A percentile compares a stretch with the other conserved stretches of the same genome.
Evolutionary conservation across 2,329 filamentous ascomycete species (phyloP).

Genomic region (Helminthosporium solani): DNA sequence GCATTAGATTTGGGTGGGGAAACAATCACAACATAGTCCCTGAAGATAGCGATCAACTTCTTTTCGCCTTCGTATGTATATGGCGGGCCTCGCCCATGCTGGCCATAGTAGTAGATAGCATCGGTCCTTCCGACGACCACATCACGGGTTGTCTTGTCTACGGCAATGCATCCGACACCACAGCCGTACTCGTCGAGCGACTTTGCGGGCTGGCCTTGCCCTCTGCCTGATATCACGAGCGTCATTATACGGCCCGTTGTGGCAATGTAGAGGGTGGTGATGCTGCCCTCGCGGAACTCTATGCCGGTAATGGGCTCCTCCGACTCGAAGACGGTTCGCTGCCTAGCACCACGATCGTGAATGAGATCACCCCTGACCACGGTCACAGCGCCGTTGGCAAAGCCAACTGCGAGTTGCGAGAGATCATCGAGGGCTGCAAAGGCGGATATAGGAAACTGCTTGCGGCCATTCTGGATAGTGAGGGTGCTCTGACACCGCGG

Average conservation of each 20-base stretch:
- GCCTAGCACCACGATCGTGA: constrained; percentile 90
- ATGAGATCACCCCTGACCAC: constrained; percentile 92
- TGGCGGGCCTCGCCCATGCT: constrained; percentile 80
- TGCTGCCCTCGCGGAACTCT: constrained; percentile 65
- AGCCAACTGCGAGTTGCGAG: constrained; percentile 90
- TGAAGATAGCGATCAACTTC: constrained; percentile 73
- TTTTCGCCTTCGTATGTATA: constrained; percentile 92
- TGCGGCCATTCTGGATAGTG: constrained; percentile 82
- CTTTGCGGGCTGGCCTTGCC: constrained; percentile 84
- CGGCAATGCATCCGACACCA: constrained; percentile 90
- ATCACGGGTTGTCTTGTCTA: constrained; percentile 76
- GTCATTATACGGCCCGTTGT: constrained; percentile 88
- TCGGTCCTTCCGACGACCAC: constrained; percentile 92
- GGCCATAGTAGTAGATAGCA: constrained; percentile 89
- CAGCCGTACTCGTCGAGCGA: constrained; percentile 88
- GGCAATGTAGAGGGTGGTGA: constrained; percentile 83
- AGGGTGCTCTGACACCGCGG: constrained; percentile 87
- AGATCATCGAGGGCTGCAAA: constrained; percentile 86
- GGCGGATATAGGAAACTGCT: constrained; percentile 92
- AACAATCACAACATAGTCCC: constrained; percentile 83
- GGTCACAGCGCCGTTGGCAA: constrained; percentile 91
- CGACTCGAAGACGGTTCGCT: constrained; percentile 92
- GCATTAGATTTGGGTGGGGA: constrained; percentile 69
- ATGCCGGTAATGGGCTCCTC: constrained; percentile 95
- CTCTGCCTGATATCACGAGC: constrained; percentile 80